Evolutionary conservation across 148 eudicot species (phyloP), one percentile per base, ranked within the genome.

Genomic region (Camellia granthamiana): DNA sequence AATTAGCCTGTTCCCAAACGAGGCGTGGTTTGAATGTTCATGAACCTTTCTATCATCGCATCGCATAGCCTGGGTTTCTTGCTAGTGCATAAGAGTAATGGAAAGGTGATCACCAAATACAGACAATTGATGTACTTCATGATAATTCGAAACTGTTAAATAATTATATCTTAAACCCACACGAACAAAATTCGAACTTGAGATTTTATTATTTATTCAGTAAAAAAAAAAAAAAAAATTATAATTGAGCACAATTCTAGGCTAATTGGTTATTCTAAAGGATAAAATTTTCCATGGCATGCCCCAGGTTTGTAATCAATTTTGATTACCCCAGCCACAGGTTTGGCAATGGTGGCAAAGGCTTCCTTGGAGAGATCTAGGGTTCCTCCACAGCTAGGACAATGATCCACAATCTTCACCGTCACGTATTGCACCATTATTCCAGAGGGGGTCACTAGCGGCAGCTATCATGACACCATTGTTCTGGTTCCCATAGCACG

Each of bases 341-440:
- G 86, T 62, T 88, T 47, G 18, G 89, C 88, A 51, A 88, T 81
- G 0, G 78, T 23, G 3, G 80, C 38, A 73, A 81, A 84, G 63
- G 82, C 86, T 54, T 86, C 78, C 16, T 21, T 65, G 14, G 86
- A 86, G 55, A 86, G 84, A 59, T 86, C 84, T 4, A 86, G 75
- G 51, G 84, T 84, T 68, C 78, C 78, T 13, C 80, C 86, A 19
- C 82, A 83, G 3, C 84, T 78, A 15, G 89, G 87, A 69, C 91
- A 85, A 49, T 83, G 88, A 77, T 90, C 93, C 0, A 88, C 87
- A 23, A 90, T 82, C 69, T 81, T 88, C 0, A 90, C 90, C 0
- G 56, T 74, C 0, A 90, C 84, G 0, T 75, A 60, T 6, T 62
- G 85, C 85, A 14, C 92, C 89, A 47, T 80, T 81, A 16, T 77